Conservation (phyloP, 352 stramenopile genomes). For the Pythium phragmitis region DNA sequence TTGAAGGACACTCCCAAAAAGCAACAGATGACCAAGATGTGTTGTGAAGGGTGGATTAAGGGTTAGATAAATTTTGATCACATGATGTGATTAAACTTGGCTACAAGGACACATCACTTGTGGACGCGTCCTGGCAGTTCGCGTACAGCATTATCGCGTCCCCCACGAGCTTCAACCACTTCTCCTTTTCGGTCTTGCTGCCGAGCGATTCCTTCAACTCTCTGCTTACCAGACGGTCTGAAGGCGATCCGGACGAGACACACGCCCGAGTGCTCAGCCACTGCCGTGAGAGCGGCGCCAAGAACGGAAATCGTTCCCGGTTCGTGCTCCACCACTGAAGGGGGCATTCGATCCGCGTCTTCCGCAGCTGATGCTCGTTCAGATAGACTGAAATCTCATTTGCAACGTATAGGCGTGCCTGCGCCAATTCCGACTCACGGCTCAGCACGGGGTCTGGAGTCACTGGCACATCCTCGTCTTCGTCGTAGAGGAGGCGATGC, state of each 20-base stretch:
- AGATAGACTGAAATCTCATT: constrained; percentile 46
- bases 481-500: constrained; percentile 51
- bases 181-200: constrained; percentile 6
- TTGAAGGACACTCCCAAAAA: too few relatives aligned
- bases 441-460: constrained; percentile 25
- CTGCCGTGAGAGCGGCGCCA: constrained; percentile 37
- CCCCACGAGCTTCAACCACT: constrained; percentile 10
- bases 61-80: too few relatives aligned
- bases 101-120: constrained; percentile 9
- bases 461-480: constrained; percentile 40
- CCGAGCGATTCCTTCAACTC: constrained; percentile 19
- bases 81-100: too few relatives aligned
- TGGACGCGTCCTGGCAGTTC: background rate
- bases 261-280: constrained; percentile 37
- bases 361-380: constrained; percentile 43
- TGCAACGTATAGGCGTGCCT: constrained; percentile 33
- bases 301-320: constrained; percentile 41
- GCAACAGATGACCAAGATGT: too few relatives aligned
- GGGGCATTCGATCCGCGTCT: constrained; percentile 39
- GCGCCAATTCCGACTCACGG: constrained; percentile 40
- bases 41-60: too few relatives aligned
- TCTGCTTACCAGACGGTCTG: background rate
- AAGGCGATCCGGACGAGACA: background rate
- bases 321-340: constrained; percentile 48
- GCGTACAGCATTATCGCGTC: constrained; percentile 15